A percentile compares a stretch with the other conserved stretches of the same genome.
Conservation (phyloP, 2,329 filamentous ascomycete species). For the Neopestalotiopsis clavispora region DNA sequence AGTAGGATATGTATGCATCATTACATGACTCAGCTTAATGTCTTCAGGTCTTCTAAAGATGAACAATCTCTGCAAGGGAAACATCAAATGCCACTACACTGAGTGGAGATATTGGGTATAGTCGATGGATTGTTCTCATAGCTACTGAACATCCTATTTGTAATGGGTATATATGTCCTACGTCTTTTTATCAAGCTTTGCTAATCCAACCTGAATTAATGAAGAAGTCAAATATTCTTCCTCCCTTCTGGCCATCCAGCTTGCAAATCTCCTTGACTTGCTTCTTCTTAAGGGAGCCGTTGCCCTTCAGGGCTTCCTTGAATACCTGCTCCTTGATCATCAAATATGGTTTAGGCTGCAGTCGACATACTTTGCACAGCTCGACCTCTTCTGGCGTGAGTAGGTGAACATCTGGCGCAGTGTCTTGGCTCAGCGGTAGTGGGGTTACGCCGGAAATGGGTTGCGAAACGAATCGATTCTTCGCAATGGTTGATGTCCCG, state of each 20-base stretch:
- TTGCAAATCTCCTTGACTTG: conserved; percentile 84
- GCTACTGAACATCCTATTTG: background rate
- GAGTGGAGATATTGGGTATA: background rate
- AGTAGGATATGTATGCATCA: too few relatives aligned
- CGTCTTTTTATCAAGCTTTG: conserved; percentile 62
- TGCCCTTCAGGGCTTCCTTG: conserved; percentile 86
- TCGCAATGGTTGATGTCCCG: conserved; percentile 47
- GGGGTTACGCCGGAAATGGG: conserved; percentile 66
- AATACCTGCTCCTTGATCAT: conserved; percentile 94
- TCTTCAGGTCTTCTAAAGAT: background rate
- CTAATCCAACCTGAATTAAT: conserved; percentile 91
- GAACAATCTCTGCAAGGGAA: background rate
- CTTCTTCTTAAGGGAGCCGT: conserved; percentile 91
- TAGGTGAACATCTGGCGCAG: conserved; percentile 82
- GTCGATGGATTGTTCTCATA: background rate
- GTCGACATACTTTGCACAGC: conserved; percentile 80
- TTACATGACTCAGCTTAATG: too few relatives aligned
- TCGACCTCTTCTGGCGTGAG: conserved; percentile 84
- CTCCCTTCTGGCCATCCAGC: conserved; percentile 84
- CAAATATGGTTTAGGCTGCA: conserved; percentile 93
- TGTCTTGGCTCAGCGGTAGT: conserved; percentile 74
- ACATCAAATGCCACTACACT: background rate
- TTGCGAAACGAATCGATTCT: conserved; percentile 58
- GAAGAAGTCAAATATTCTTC: conserved; percentile 92
- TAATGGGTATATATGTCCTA: background rate